Base-by-base conservation (phyloP, 164 flowering plant species). In the Santalum album region DNA sequence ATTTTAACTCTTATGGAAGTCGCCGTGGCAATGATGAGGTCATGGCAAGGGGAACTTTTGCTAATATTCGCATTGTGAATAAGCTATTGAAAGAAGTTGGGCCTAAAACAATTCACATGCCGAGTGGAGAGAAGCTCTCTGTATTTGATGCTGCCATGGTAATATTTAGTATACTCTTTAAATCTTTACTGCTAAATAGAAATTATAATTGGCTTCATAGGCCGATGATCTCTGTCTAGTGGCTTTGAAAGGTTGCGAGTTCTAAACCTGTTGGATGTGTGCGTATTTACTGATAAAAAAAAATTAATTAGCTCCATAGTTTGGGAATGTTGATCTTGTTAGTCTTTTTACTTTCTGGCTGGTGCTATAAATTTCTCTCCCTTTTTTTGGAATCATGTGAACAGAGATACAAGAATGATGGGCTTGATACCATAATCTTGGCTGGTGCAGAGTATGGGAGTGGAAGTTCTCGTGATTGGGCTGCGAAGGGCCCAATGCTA, bases 401-500 rank as follows among this genome's bases (percentile, higher is more conserved):
- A 38, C 75, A 84, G 92, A 75, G 76, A 62, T 77, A 84, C 79
- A 82, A 73, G 67, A 62, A 49, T 53, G 83, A 67, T 16, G 88
- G 88, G 25, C 77, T 69, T 11, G 80, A 67, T 34, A 82, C 86
- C 23, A 73, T 82, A 45, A 67, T 84, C 54, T 64, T 84, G 64
- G 88, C 88, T 54, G 92, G 92, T 43, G 82, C 92, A 19, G 92
- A 84, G 59, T 84, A 82, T 67, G 92, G 92, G 16, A 82, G 92
- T 74, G 88, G 88, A 67, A 84, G 92, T 61, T 84, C 92, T 56
- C 78, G 92, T 15, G 92, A 84, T 64, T 84, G 92, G 92, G 92
- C 92, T 58, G 92, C 92, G 29, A 84, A 84, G 80, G 92, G 88
- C 19, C 92, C 92, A 47, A 84, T 76, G 86, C 65, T 82, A 11